Conservation (phyloP, 176 grass and related monocot genomes). For the Elymus sibiricus region DNA sequence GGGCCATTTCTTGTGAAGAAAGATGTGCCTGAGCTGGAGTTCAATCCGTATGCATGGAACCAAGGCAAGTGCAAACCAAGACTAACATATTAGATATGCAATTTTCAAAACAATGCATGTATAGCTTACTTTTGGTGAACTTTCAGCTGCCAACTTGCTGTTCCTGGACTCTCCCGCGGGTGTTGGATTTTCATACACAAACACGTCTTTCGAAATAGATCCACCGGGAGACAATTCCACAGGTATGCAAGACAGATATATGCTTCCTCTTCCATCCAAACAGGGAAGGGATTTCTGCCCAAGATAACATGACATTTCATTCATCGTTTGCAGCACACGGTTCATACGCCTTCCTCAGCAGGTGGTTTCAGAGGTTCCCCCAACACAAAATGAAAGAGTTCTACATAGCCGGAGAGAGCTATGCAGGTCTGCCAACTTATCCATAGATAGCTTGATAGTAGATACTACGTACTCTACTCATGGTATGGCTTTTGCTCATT, state of each 20-base stretch:
- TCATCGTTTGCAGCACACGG: slow-evolving; percentile 39
- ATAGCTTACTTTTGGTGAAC: not conserved
- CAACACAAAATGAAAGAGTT: slow-evolving; percentile 57
- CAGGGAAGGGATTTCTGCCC: too few species aligned
- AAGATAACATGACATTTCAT: not conserved
- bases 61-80: slow-evolving; percentile 41
- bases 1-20: slow-evolving; percentile 77
- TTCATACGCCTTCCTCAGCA: slow-evolving; percentile 64
- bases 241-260: slow-evolving; percentile 20
- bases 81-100: not conserved
- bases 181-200: slow-evolving; percentile 87
- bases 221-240: slow-evolving; percentile 71
- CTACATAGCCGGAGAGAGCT: slow-evolving; percentile 70
- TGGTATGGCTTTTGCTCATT: not conserved
- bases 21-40: slow-evolving; percentile 58
- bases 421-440: slow-evolving; percentile 33
- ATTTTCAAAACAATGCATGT: not conserved
- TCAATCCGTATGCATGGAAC: slow-evolving; percentile 69
- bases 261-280: not conserved
- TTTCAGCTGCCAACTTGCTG: slow-evolving; percentile 74
- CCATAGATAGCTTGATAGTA: not conserved
- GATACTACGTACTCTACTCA: not conserved
- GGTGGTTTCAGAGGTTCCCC: slow-evolving; percentile 81
- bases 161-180: slow-evolving; percentile 87
- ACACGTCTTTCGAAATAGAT: slow-evolving; percentile 55